Evolutionary conservation across 345 rosid species (phyloP), one percentile per base, ranked within the genome.

Genomic region (Clausena lansium): DNA sequence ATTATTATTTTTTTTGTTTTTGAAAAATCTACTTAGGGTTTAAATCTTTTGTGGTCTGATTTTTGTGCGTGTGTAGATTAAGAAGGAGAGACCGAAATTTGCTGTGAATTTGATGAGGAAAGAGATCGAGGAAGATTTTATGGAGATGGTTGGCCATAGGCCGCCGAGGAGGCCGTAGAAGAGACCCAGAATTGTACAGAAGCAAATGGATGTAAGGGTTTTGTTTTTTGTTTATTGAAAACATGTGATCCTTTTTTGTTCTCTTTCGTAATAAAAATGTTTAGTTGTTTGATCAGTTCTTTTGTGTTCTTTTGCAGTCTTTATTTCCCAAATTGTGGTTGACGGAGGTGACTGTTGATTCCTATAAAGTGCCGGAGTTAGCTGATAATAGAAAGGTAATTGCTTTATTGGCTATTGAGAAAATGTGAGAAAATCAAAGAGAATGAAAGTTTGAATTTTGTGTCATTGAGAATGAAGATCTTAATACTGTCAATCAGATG

Each of bases 131-230:
- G 72, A 68, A n/a, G 72, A 68, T 45, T 68, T 68, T 15, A 68
- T 68, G 57, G 36, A 68, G 35, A 24, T 41, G 57, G 28, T 68
- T 4, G 72, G 72, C 33, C 72, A 41, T 25, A 24, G 72, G 22
- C 97, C 97, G 15, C 77, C 86, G 7, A 85, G 96, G 64, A 79
- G 94, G 57, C 96, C 93, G n/a, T 91, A 90, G 91, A 95, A 90
- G 85, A 87, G 94, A 39, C 80, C 87, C 13, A 87, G 89, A 67
- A 55, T 54, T 19, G 81, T 90, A 62, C 99, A 93, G 88, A 93
- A 80, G 77, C 87, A 86, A 52, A 28, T 93, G 79, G 92, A 95
- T 81, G 99, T 92, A 86, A 85, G 88, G 84, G 10, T 22, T 60
- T 66, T 67, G 76, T 58, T 38, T 70, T 55, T 30, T 1, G 14